Base-by-base conservation (phyloP, 257 asterid species). In the Craterostigma plantagineum region DNA sequence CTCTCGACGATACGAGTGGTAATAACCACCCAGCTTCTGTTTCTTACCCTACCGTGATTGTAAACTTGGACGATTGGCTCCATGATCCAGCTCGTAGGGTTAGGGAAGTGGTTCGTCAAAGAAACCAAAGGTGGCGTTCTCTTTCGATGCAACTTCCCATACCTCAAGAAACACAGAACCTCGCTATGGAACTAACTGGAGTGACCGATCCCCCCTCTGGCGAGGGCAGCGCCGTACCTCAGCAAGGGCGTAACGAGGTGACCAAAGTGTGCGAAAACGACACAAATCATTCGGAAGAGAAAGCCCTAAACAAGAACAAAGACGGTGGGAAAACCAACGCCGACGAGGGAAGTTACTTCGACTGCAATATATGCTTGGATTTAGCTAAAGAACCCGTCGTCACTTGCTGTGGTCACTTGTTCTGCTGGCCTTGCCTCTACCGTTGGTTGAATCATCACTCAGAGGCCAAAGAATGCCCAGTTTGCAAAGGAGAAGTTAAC, bases 391-490 rank as follows among this genome's bases (percentile, higher is more conserved):
- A 83, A 40, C 98, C 98, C 5, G 95, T 83, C 23, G 95, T 90
- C 35, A 90, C 98, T 38, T 83, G 94, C 58, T 90, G 98, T 0
- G 98, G 98, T 16, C 98, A 90, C 65, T 68, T 90, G 57, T 90
- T 74, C 61, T 90, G 98, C 53, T 90, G 98, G 98, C 83, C 92
- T 3, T 90, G 98, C 58, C 91, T 90, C 40, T 90, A 76, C 63
- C 79, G 81, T 12, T 90, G 98, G 98, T 43, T 90, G 33, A 75
- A 82, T 52, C 65, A 70, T 54, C 94, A 90, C 62, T 90, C 95
- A 6, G 30, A 23, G 30, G 30, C 30, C 30, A 23, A 23, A 23
- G 30, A 23, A 23, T 23, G 30, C 30, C 98, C 98, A 0, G 95
- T 90, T 51, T 83, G 98, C 65, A 90, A 90, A 41, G 98, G 98